Evolutionary conservation across 176 grass and related monocot species (phyloP).

Genomic region (Carex parvula): DNA sequence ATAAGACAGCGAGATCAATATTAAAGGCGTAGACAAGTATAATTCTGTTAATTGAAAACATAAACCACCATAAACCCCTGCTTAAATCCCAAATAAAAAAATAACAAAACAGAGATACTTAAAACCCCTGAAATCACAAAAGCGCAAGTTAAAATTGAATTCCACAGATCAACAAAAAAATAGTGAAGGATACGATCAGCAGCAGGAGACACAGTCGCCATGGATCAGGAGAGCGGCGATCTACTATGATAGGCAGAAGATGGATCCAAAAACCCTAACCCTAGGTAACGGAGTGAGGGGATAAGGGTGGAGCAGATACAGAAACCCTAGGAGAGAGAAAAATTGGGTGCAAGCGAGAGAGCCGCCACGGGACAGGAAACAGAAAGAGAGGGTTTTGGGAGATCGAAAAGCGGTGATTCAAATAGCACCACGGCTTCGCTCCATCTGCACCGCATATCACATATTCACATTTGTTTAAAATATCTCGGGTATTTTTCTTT

Average conservation of each 20-base stretch:
- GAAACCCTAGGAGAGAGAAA: slow-evolving; percentile 61
- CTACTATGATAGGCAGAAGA: slow-evolving; percentile 11
- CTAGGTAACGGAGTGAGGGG: neutral
- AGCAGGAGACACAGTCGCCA: slow-evolving; percentile 58
- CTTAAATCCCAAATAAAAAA: neutral
- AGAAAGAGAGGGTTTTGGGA: slow-evolving; percentile 38
- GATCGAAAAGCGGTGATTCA: slow-evolving; percentile 59
- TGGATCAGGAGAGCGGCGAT: slow-evolving; percentile 37
- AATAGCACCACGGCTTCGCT: slow-evolving; percentile 46
- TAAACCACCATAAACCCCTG: slow-evolving; percentile 28
- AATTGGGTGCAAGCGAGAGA: slow-evolving; percentile 28
- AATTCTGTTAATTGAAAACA: neutral
- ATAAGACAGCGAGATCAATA: neutral
- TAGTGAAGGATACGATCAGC: slow-evolving; percentile 86
- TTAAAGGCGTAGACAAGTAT: neutral
- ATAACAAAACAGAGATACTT: neutral
- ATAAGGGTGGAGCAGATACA: slow-evolving; percentile 25
- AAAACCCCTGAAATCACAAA: neutral
- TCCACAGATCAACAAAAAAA: slow-evolving; percentile 7
- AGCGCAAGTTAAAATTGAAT: neutral
- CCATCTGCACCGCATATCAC: slow-evolving; percentile 50
- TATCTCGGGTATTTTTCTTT: neutral
- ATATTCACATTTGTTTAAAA: slow-evolving; percentile 10
- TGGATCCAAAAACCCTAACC: slow-evolving; percentile 34
- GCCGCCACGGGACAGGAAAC: slow-evolving; percentile 49